Evolutionary conservation across 345 rosid genomes (phyloP).

Genomic region (Salix exigua): DNA sequence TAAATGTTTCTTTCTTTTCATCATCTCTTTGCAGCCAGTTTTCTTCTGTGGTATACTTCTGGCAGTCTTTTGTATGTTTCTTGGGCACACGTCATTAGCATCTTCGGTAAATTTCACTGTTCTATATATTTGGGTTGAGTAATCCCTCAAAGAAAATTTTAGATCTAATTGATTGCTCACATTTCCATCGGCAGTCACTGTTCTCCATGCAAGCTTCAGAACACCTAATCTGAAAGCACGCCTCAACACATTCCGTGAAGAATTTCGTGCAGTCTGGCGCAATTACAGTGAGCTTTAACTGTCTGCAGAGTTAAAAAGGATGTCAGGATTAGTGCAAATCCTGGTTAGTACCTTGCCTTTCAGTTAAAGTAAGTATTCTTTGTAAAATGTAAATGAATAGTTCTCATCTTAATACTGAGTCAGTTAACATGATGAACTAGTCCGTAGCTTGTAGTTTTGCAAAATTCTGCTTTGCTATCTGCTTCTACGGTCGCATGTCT

Average conservation of each 20-base stretch:
- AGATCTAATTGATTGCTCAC: not conserved
- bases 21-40: conserved; percentile 47
- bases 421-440: not conserved
- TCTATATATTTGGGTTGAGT: too few relatives aligned
- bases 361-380: conserved; percentile 10
- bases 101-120: conserved; percentile 46
- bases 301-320: not conserved
- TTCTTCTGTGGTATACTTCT: conserved; percentile 74
- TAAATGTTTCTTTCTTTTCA: not conserved
- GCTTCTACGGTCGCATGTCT: not conserved
- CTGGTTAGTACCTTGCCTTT: not conserved
- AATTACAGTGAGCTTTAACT: conserved; percentile 75
- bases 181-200: conserved; percentile 43
- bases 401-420: not conserved
- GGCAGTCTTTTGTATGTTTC: conserved; percentile 65
- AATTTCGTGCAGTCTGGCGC: conserved; percentile 97
- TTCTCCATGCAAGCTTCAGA: conserved; percentile 86
- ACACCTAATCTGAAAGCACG: conserved; percentile 98
- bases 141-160: not conserved
- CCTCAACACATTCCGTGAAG: conserved; percentile 93
- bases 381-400: conserved; percentile 7
- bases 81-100: conserved; percentile 70
- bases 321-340: not conserved
- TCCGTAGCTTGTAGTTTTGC: not conserved
- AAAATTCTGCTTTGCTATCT: not conserved